Evolutionary conservation across 345 rosid species (phyloP).

Genomic region (Balakata baccata): DNA sequence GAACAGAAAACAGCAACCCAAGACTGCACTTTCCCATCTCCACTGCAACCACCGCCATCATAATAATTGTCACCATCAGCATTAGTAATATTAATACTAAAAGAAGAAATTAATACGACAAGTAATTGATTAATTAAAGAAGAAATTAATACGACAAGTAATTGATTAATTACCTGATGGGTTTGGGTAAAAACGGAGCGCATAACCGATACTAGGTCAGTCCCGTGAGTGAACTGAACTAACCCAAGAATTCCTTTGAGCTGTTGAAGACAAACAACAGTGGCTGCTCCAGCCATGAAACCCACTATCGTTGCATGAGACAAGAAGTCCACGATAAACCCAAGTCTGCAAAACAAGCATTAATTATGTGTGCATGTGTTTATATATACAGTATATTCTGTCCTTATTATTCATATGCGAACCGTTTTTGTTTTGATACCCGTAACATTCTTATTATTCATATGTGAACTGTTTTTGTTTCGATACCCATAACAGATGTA

Average conservation of each 20-base stretch:
- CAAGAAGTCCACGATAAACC: constrained; percentile 45
- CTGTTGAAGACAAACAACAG: constrained; percentile 44
- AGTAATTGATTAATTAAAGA: not conserved
- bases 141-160: not conserved
- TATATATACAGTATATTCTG: not conserved
- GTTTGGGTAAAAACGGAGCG: constrained; percentile 31
- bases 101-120: not conserved
- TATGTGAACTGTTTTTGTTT: not conserved
- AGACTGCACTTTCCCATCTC: constrained; percentile 46
- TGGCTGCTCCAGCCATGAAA: constrained; percentile 50
- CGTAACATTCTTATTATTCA: too few species aligned
- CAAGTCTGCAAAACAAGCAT: constrained; percentile 26
- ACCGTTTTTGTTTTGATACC: not conserved
- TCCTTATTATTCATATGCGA: not conserved
- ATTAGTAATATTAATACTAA: not conserved
- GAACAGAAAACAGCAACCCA: constrained; percentile 41
- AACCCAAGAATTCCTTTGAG: constrained; percentile 43
- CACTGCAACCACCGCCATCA: constrained; percentile 40
- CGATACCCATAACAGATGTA: not conserved
- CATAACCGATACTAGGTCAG: constrained; percentile 38
- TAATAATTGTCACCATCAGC: not conserved
- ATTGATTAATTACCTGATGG: constrained; percentile 18
- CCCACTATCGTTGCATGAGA: constrained; percentile 49
- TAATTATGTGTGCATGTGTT: not conserved
- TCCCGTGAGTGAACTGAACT: constrained; percentile 28